phyloP scores from a whole-genome alignment of 2,329 filamentous ascomycete species.

The Hymenoscyphus fraxineus region DNA sequence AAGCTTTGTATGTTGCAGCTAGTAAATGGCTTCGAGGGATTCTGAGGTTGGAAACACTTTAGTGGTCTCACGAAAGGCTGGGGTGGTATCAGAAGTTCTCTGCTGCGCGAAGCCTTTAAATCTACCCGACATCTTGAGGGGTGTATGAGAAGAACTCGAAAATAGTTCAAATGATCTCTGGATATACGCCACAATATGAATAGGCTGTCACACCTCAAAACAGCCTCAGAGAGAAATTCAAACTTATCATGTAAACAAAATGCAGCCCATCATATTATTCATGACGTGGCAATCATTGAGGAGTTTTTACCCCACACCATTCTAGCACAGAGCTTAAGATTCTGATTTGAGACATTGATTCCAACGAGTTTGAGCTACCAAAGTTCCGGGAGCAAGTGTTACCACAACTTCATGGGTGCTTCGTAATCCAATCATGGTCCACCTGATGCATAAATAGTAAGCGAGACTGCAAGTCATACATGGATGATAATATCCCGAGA shows the following conservation, averaged over 20 bases:
- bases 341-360: constrained; percentile 15
- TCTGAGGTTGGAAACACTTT: background rate
- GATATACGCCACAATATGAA: constrained; percentile 8
- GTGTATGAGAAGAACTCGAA: background rate
- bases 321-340: constrained; percentile 4
- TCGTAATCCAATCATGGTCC: constrained; percentile 14
- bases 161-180: constrained; percentile 1
- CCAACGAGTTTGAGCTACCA: constrained; percentile 10
- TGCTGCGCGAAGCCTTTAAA: background rate
- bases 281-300: constrained; percentile 23
- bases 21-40: background rate
- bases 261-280: constrained; percentile 15
- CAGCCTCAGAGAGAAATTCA: background rate
- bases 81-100: background rate
- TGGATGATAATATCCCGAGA: background rate
- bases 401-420: constrained; percentile 11
- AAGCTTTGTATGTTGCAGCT: constrained; percentile 13
- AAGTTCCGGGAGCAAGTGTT: constrained; percentile 1
- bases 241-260: constrained; percentile 1
- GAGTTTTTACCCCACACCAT: constrained; percentile 19
- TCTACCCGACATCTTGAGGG: background rate
- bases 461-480: constrained; percentile 2
- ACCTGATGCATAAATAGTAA: constrained; percentile 4
- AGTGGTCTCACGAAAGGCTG: background rate
- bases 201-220: constrained; percentile 7